A percentile compares a stretch with the other conserved stretches of the same genome.
These are phyloP conservation scores for Aspergillus ruber DNA, from an alignment of 2,329 filamentous ascomycete species.

Conservation along the genomic window DNA sequence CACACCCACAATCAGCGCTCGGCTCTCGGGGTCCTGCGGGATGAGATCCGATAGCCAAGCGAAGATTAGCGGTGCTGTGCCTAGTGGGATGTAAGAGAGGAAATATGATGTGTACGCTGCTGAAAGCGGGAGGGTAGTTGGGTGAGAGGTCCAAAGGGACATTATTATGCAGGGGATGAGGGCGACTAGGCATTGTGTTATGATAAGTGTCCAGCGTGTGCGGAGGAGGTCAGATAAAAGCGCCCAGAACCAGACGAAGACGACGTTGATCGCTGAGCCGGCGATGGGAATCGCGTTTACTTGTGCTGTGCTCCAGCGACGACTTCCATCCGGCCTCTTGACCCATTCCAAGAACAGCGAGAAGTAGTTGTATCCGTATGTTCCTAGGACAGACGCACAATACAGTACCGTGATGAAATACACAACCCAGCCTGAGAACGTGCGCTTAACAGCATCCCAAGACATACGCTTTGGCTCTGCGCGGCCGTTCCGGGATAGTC, in stretches of 20 bases:
- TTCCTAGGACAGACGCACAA: slow-evolving; percentile 41
- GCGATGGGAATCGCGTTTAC: slow-evolving; percentile 47
- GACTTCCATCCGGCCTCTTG: slow-evolving; percentile 33
- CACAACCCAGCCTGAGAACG: slow-evolving; percentile 40
- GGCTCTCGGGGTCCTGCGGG: slow-evolving; percentile 46
- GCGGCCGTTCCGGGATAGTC: slow-evolving; percentile 40
- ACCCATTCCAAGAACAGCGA: slow-evolving; percentile 18
- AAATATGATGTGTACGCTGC: slow-evolving; percentile 50
- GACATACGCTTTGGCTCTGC: slow-evolving; percentile 43
- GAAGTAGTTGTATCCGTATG: slow-evolving; percentile 38
- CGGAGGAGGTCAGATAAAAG: slow-evolving; percentile 46
- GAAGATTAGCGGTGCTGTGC: slow-evolving; percentile 48
- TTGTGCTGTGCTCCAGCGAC: slow-evolving; percentile 38
- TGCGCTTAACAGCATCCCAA: slow-evolving; percentile 40
- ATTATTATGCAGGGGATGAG: slow-evolving; percentile 47
- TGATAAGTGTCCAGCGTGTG: slow-evolving; percentile 47
- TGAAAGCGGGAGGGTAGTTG: slow-evolving; percentile 36
- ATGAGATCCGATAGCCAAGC: slow-evolving; percentile 48
- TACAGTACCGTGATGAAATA: slow-evolving; percentile 44
- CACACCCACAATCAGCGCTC: slow-evolving; percentile 45
- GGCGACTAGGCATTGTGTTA: slow-evolving; percentile 44
- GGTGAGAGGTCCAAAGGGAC: slow-evolving; percentile 48
- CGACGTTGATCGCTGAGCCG: slow-evolving; percentile 44
- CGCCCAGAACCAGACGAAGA: slow-evolving; percentile 51
- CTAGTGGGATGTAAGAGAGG: slow-evolving; percentile 43